phyloP scores from a whole-genome alignment of 163 green algal genomes.

The Scenedesmus sp. region DNA sequence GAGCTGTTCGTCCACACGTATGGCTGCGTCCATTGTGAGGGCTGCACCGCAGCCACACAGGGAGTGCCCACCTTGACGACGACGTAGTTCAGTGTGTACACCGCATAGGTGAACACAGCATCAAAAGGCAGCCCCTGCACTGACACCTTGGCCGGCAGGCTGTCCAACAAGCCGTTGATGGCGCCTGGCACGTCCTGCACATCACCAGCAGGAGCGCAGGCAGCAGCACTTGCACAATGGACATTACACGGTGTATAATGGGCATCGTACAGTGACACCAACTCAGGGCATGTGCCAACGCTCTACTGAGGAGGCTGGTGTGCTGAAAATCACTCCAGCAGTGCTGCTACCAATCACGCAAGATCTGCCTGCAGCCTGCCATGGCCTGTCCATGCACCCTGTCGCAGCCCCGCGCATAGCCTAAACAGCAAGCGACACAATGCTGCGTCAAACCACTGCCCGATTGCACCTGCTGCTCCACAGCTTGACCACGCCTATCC shows the following conservation, averaged over 20 bases:
- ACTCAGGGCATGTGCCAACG: no score
- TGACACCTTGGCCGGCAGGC: conserved; percentile 30
- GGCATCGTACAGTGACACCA: no score
- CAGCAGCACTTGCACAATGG: background rate
- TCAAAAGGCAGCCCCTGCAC: conserved; percentile 50
- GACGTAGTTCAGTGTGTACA: conserved; percentile 58
- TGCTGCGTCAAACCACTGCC: background rate
- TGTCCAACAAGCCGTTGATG: conserved; percentile 52
- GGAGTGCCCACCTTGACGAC: conserved; percentile 42
- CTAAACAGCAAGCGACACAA: background rate
- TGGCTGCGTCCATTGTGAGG: background rate
- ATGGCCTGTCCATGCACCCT: background rate
- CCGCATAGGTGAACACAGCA: conserved; percentile 54
- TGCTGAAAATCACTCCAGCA: background rate
- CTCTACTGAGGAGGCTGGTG: background rate
- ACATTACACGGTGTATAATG: background rate
- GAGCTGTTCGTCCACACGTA: background rate
- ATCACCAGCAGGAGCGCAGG: background rate
- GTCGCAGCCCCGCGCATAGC: no score
- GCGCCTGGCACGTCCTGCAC: conserved; percentile 50
- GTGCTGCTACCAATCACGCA: background rate
- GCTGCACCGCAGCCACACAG: background rate
- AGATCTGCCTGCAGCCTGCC: background rate
- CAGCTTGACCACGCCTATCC: no score
- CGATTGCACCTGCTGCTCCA: no score